Evolutionary conservation across 1,284 basidiomycete species (phyloP).

Genomic region (Trametes pubescens): DNA sequence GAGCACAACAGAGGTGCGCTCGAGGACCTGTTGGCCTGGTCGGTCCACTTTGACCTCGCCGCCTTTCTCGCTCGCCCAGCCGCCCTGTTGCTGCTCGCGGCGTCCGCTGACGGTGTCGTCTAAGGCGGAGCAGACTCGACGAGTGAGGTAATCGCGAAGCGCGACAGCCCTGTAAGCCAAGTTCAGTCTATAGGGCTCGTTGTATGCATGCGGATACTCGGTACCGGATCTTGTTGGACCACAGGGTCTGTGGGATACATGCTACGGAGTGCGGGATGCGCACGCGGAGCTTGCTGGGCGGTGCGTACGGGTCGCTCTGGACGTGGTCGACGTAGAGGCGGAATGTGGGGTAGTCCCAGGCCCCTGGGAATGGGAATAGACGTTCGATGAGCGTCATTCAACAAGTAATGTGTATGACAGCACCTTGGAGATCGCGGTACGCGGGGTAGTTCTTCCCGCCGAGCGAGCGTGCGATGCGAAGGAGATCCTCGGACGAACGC

Average conservation of each 20-base stretch:
- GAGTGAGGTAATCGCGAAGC: conserved; percentile 31
- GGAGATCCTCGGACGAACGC: conserved; percentile 22
- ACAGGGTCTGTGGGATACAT: conserved; percentile 21
- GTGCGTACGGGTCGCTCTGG: conserved; percentile 36
- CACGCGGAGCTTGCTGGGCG: conserved; percentile 34
- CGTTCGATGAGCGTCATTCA: too few relatives aligned
- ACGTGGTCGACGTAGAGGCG: conserved; percentile 31
- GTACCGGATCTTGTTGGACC: conserved; percentile 24
- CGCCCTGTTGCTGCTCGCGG: not conserved
- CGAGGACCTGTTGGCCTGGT: conserved; percentile 37
- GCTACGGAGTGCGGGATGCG: conserved; percentile 25
- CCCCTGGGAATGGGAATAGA: too few relatives aligned
- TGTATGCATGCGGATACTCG: not conserved
- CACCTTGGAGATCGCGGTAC: conserved; percentile 36
- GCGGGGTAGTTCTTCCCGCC: conserved; percentile 35
- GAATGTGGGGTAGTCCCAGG: conserved; percentile 25
- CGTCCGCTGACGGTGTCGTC: not conserved
- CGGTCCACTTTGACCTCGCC: conserved; percentile 30
- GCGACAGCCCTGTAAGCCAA: conserved; percentile 19
- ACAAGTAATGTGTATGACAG: too few relatives aligned
- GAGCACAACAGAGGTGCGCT: conserved; percentile 31
- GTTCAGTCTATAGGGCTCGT: not conserved
- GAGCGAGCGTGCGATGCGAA: conserved; percentile 19
- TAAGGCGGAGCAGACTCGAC: conserved; percentile 16
- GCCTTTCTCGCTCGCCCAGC: conserved; percentile 32